These are phyloP conservation scores for Metschnikowia baotianmanensis DNA, from an alignment of 805 yeast genomes.

Conservation along the genomic window DNA sequence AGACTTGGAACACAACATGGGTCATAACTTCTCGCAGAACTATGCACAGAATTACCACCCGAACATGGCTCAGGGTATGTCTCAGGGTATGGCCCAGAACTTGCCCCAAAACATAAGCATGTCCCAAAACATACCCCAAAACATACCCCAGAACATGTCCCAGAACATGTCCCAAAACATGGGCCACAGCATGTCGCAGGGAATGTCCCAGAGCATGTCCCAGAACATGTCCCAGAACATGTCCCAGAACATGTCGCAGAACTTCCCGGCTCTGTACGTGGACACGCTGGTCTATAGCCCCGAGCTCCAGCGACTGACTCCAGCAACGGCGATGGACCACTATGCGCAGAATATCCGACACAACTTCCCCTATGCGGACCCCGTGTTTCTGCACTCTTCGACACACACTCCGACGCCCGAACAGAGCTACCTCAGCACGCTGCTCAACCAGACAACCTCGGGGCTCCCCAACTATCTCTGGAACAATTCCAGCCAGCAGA, in stretches of 20 bases:
- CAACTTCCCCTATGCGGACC: slow-evolving; percentile 8
- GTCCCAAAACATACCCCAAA: not conserved
- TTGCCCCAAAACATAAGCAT: too few relatives aligned
- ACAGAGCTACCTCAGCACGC: slow-evolving; percentile 3
- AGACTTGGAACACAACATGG: not conserved
- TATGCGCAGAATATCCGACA: slow-evolving; percentile 11
- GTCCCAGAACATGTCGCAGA: not conserved
- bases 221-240: not conserved
- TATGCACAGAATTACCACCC: not conserved
- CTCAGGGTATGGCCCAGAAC: not conserved
- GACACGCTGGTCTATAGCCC: not conserved
- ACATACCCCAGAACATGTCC: not conserved
- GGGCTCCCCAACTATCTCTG: slow-evolving; percentile 8
- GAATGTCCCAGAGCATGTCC: not conserved
- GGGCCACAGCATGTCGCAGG: not conserved
- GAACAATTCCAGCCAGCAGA: slow-evolving; percentile 15
- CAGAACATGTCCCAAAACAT: too few relatives aligned
- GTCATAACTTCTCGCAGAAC: not conserved
- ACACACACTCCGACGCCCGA: slow-evolving; percentile 6
- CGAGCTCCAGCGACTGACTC: slow-evolving; percentile 4
- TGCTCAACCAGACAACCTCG: slow-evolving; percentile 1
- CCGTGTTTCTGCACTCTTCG: slow-evolving; percentile 1
- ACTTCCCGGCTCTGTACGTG: not conserved
- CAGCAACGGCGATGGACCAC: slow-evolving; percentile 6
- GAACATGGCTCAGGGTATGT: not conserved